Percentiles rank a stretch among this genome's conserved stretches.
These are phyloP conservation scores for Penicillium sp. DNA, from an alignment of 2,329 filamentous ascomycete species.

Conservation along the genomic window DNA sequence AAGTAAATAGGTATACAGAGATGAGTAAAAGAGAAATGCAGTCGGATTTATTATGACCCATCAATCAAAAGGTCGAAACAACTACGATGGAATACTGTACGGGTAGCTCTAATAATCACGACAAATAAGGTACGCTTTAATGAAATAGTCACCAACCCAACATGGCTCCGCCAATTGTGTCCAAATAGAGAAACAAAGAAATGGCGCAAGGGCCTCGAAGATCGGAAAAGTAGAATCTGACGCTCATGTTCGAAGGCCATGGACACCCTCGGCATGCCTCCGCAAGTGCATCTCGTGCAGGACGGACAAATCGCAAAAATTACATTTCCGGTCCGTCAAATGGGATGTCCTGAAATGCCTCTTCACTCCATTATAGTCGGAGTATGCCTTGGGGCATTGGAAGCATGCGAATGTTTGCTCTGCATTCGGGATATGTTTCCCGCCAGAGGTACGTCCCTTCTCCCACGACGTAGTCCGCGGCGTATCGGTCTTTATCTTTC, in stretches of 20 bases:
- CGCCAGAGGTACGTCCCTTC: background rate
- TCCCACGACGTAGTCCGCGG: background rate
- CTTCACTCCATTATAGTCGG: background rate
- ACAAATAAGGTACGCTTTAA: conserved; percentile 2
- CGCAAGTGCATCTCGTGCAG: background rate
- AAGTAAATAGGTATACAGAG: background rate
- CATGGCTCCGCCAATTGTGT: background rate
- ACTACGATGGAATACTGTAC: background rate
- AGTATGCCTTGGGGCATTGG: background rate
- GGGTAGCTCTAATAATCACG: conserved; percentile 6
- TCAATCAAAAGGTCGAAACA: conserved; percentile 5
- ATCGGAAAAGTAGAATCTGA: conserved; percentile 8
- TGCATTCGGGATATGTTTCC: background rate
- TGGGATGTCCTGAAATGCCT: background rate
- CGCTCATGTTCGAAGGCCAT: conserved; percentile 18
- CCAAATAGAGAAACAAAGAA: conserved; percentile 1
- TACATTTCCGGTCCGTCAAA: background rate
- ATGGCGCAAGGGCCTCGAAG: background rate
- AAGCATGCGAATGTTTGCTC: background rate
- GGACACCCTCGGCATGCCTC: background rate
- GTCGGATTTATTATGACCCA: conserved; percentile 1
- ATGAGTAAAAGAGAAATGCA: background rate
- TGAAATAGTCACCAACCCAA: conserved; percentile 8
- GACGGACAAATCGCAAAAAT: background rate
- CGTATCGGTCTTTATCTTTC: background rate